These are phyloP conservation scores for Lentithecium fluviatile DNA, from an alignment of 495 filamentous ascomycete species.

Conservation along the genomic window DNA sequence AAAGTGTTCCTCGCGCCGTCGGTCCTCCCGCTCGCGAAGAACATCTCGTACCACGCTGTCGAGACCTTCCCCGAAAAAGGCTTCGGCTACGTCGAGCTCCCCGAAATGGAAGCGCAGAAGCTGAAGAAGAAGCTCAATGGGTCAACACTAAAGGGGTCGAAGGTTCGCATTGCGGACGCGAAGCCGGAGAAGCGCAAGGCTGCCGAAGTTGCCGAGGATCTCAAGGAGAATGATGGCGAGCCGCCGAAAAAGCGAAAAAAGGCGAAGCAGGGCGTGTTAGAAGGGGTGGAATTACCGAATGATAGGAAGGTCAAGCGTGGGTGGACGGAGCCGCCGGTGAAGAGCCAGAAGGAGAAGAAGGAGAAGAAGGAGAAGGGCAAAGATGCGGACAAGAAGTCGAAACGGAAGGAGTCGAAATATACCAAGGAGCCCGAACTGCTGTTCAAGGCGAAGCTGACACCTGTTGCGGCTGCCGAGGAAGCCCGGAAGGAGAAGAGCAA, in stretches of 20 bases:
- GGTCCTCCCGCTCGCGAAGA: slow-evolving; percentile 63
- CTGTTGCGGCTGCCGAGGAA: slow-evolving; percentile 48
- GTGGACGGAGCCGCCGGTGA: slow-evolving; percentile 69
- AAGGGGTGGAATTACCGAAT: slow-evolving; percentile 69
- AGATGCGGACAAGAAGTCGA: slow-evolving; percentile 61
- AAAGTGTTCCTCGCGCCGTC: slow-evolving; percentile 65
- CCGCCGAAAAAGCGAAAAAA: slow-evolving; percentile 44
- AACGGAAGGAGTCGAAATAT: slow-evolving; percentile 78
- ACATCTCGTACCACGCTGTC: slow-evolving; percentile 79
- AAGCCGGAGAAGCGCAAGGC: slow-evolving; percentile 51
- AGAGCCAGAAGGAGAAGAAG: slow-evolving; percentile 51
- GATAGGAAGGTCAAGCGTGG: slow-evolving; percentile 81
- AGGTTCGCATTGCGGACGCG: slow-evolving; percentile 79
- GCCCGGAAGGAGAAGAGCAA: slow-evolving; percentile 41
- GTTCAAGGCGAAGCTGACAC: slow-evolving; percentile 77
- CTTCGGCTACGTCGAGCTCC: slow-evolving; percentile 87
- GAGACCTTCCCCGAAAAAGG: slow-evolving; percentile 83
- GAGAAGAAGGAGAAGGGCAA: slow-evolving; percentile 34
- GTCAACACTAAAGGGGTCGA: slow-evolving; percentile 76
- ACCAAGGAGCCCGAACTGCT: slow-evolving; percentile 74
- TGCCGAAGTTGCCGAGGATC: slow-evolving; percentile 33
- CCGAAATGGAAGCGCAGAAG: slow-evolving; percentile 76
- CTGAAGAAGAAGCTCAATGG: slow-evolving; percentile 93
- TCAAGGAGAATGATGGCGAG: slow-evolving; percentile 42
- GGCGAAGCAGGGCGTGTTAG: slow-evolving; percentile 62